Evolutionary conservation across 169 alveolate genomes (phyloP).

Genomic region (Plasmodium falciparum): DNA sequence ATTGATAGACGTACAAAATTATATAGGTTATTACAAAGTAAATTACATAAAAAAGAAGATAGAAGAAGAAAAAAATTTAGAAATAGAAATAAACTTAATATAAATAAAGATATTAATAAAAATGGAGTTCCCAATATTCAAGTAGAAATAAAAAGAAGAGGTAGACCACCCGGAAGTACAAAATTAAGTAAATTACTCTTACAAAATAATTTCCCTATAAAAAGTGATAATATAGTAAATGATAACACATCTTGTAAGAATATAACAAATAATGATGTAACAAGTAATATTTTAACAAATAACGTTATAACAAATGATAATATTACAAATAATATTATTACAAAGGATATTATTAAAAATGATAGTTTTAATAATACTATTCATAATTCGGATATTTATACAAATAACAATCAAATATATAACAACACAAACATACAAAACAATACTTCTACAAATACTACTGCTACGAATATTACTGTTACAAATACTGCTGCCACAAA

Average conservation of each 20-base stretch:
- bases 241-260: not conserved
- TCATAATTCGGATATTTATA: not conserved
- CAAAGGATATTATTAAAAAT: not conserved
- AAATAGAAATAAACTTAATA: not conserved
- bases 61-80: conserved; percentile 38
- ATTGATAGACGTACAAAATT: conserved; percentile 5
- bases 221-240: conserved; percentile 10
- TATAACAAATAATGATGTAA: not conserved
- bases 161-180: conserved; percentile 73
- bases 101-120: not conserved
- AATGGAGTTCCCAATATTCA: not conserved
- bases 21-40: conserved; percentile 6
- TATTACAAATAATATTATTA: not conserved
- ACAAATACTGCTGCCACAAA: not conserved
- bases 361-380: not conserved
- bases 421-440: not conserved
- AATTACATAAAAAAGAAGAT: conserved; percentile 9
- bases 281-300: not conserved
- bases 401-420: not conserved
- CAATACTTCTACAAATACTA: not conserved
- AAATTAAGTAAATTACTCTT: conserved; percentile 28
- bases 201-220: not conserved
- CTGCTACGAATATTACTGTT: not conserved
- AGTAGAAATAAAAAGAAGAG: conserved; percentile 63
- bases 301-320: not conserved